Conservation (phyloP, 164 flowering plant genomes). For the Magnolia kwangsiensis region DNA sequence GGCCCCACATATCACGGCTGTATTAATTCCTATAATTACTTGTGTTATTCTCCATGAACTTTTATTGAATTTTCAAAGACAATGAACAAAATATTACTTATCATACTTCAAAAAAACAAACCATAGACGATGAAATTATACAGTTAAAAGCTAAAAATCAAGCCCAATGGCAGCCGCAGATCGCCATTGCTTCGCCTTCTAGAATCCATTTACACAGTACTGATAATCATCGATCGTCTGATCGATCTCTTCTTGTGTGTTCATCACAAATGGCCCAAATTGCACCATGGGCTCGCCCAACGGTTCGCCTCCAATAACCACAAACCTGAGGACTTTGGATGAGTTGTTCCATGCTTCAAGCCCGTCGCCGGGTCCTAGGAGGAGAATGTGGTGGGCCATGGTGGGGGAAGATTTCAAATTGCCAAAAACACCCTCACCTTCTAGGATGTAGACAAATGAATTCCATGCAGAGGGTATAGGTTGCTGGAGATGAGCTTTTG, state of each 20-base stretch:
- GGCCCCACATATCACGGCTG: no score
- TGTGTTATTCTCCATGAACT: no score
- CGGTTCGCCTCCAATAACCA: conserved; percentile 77
- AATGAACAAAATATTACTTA: no score
- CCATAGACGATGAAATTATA: no score
- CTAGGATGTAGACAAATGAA: conserved; percentile 69
- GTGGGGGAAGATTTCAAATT: conserved; percentile 24
- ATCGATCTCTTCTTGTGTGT: conserved; percentile 78
- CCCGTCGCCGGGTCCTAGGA: conserved; percentile 61
- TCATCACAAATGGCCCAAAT: conserved; percentile 90
- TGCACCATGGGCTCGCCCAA: conserved; percentile 69
- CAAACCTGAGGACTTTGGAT: conserved; percentile 45
- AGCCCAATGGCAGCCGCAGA: conserved; percentile 29
- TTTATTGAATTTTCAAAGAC: no score
- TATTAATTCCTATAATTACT: no score
- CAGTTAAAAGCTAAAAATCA: conserved; percentile 17
- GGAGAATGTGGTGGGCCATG: conserved; percentile 50
- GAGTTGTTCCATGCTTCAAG: conserved; percentile 69
- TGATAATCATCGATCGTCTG: conserved; percentile 66
- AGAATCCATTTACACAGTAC: conserved; percentile 62
- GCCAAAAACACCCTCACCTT: conserved; percentile 78
- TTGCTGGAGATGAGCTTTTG: conserved; percentile 61
- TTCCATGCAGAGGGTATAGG: conserved; percentile 66
- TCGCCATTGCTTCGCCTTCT: conserved; percentile 66
- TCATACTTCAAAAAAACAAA: no score